Base-by-base conservation (phyloP, 1,284 basidiomycete species). In the Sanghuangporus weigelae region DNA sequence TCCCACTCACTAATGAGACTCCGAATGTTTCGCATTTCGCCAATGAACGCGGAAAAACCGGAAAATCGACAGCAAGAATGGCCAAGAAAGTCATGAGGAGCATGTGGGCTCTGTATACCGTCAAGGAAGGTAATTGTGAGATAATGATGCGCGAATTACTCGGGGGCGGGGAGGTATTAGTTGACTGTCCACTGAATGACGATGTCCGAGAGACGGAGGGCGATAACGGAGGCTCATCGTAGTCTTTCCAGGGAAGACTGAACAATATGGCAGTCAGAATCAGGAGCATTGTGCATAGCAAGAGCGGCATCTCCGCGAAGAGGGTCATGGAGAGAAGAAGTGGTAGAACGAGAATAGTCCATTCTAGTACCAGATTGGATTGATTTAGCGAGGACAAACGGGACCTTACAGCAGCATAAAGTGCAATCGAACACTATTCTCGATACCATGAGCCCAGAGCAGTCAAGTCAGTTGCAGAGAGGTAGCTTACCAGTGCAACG, bases 51-150 rank as follows among this genome's bases (percentile, higher is more conserved):
- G 96, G 96, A 71, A 98, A 99, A 26, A 96, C 82, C 0, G 84
- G 85, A 71, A 99, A 99, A 72, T 99, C 97, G 55, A 99, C 96
- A 0, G 97, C 96, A 7, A 99, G 84, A 66, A 99, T 99, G 46
- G 88, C 90, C 50, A 97, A 81, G 48, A 91, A 77, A 0, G 97
- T 98, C 81, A 99, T 86, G 39, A 98, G 77, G 82, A 99, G 90
- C 93, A 98, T 96, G 72, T 98, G 93, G 1, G 95, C 87, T 55
- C 97, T 82, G 73, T 97, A 99, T 0, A 91, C 86, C 7, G 95
- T 93, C 62, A 99, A 75, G 55, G 93, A 90, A 0, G 89, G 82
- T 21, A 92, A 73, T 0, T 79, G 81, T 11, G 75, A 66, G 39
- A 82, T 70, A 14, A 65, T 67, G 21, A 59, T 59, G 46, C 57